Base-by-base conservation (phyloP, 2,329 filamentous ascomycete genomes). In the Sclerotinia glacialis region DNA sequence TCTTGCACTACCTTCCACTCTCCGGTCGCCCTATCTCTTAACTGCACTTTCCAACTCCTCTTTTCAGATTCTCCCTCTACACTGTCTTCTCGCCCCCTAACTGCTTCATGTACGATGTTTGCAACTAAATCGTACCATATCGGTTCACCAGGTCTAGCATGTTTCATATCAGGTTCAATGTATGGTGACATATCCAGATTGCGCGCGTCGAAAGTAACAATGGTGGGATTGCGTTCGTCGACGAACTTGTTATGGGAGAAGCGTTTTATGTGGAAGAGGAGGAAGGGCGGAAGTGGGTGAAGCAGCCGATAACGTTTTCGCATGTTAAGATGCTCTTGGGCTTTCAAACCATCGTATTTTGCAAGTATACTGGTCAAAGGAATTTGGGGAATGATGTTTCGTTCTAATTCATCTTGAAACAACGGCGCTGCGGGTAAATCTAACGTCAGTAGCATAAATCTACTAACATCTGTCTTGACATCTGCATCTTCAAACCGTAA, bases 211-310 rank as follows among this genome's bases (percentile, higher is more conserved):
- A 98, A 99, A 0, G 94, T 98, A 70, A 99, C 95, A 74, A 99
- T 99, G 12, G 95, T 99, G 0, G 94, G 95, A 78, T 99, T 99
- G 61, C 95, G 90, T 79, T 98, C 94, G 2, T 90, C 86, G 26
- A 99, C 91, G 76, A 99, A 99, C 78, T 97, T 97, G 82, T 99
- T 99, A 71, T 90, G 89, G 72, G 89, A 92, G 83, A 99, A 99
- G 72, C 95, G 92, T 81, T 98, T 98, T 81, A 98, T 89, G 80
- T 99, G 94, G 80, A 99, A 92, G 64, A 95, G 82, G 23, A 99
- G 86, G 76, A 90, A 98, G 0, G 93, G 94, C 0, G 95, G 95
- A 0, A 99, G 83, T 0, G 95, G 95, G 74, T 97, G 93, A 58
- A 96, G 81, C 5, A 99, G 83, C 21, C 94, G 88, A 79, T 97